Base-by-base conservation (phyloP, 345 rosid species). In the Alliaria petiolata region DNA sequence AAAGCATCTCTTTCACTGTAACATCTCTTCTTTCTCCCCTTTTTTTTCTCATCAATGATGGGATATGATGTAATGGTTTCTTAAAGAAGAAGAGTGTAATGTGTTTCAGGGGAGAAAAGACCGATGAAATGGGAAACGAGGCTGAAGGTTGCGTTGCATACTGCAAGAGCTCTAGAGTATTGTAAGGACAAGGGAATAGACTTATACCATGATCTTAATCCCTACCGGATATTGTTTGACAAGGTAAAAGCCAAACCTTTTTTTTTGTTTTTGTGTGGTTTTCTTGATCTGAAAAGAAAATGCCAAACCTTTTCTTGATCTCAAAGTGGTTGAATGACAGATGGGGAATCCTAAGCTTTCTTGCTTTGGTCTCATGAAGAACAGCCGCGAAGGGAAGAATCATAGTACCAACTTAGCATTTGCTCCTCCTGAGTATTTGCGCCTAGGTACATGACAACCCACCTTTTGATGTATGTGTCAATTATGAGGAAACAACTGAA, bases 61-160 rank as follows among this genome's bases (percentile, higher is more conserved):
- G 38, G 33, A 47, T n/a, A n/a, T 62, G 2, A 17, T 20, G 17
- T 14, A 31, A 14, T 68, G 44, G 43, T 63, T 62, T 46, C 13
- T 34, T 43, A 59, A n/a, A 22, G 25, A 22, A 30, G 11, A 73
- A 49, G 20, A 49, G 30, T 30, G n/a, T n/a, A n/a, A n/a, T n/a
- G n/a, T 71, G 44, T 50, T 34, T 62, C 70, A 88, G 96, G 99
- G 97, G 97, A 91, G 74, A 88, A 78, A 64, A 90, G 83, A 79
- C 97, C 97, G 1, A 95, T 95, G 99, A 86, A 88, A 83, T 95
- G 97, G 99, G 88, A 89, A 69, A 89, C 84, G 86, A 84, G 97
- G 70, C 77, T 91, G 71, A 84, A 92, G 62, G 97, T 89, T 75
- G 95, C 96, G 8, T 63, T 89, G 8, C 83, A 85, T 80, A 77